Percentiles rank a stretch among this genome's conserved stretches.
phyloP scores from a whole-genome alignment of 2,329 filamentous ascomycete genomes.

The Simplicillium aogashimaense region DNA sequence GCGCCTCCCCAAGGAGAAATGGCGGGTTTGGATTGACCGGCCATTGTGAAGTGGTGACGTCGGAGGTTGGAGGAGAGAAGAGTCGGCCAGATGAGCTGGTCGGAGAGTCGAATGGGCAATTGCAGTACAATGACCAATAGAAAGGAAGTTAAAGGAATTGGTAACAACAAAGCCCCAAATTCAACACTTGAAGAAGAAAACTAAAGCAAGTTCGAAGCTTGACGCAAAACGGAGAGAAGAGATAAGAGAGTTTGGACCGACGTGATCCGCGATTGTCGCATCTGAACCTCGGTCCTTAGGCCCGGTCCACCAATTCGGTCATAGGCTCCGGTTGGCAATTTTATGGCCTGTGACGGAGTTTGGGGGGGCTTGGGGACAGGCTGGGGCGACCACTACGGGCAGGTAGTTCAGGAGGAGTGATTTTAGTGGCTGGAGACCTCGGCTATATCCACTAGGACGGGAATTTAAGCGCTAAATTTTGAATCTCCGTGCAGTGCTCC shows the following conservation, averaged over 20 bases:
- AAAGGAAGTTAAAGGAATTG: not conserved
- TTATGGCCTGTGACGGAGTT: not conserved
- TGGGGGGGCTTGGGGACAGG: not conserved
- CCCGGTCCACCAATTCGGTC: not conserved
- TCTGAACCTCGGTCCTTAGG: conserved; percentile 1
- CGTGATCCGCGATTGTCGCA: no score
- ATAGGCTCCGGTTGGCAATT: not conserved
- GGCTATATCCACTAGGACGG: not conserved
- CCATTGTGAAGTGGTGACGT: conserved; percentile 25
- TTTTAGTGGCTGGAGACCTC: not conserved
- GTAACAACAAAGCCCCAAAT: no score
- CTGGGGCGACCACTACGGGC: not conserved
- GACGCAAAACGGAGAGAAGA: no score
- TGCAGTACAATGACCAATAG: not conserved
- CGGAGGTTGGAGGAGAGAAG: no score
- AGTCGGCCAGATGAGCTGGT: no score
- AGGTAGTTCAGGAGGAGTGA: not conserved
- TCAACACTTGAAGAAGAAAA: no score
- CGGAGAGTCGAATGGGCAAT: no score
- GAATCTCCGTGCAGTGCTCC: no score
- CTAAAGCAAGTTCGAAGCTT: no score
- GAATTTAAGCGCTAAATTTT: no score
- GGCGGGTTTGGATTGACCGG: conserved; percentile 52
- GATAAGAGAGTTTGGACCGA: no score
- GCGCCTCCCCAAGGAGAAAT: conserved; percentile 91